Conservation (phyloP, 495 filamentous ascomycete genomes). For the Aspergillus bridgeri region DNA sequence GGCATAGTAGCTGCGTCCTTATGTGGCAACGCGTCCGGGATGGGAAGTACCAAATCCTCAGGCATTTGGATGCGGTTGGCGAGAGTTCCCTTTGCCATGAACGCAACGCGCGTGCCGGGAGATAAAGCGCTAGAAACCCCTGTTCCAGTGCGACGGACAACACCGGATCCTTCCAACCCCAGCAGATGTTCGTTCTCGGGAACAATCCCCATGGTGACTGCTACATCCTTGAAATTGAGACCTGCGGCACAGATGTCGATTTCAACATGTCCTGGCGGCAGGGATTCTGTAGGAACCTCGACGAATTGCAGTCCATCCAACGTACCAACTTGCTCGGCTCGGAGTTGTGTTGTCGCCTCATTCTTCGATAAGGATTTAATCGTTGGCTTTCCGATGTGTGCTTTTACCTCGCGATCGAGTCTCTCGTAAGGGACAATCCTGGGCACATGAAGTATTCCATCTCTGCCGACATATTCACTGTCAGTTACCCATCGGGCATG, state of each 20-base stretch:
- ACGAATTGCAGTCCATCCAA: slow-evolving; percentile 8
- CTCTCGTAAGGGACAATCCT: not conserved
- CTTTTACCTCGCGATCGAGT: not conserved
- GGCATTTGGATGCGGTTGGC: slow-evolving; percentile 17
- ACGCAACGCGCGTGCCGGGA: slow-evolving; percentile 41
- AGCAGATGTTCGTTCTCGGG: slow-evolving; percentile 23
- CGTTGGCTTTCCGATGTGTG: not conserved
- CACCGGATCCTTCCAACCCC: slow-evolving; percentile 40
- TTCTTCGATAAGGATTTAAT: not conserved
- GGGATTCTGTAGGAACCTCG: slow-evolving; percentile 48
- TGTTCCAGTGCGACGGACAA: slow-evolving; percentile 31
- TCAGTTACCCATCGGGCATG: not conserved
- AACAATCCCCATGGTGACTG: slow-evolving; percentile 37
- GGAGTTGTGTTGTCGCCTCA: not conserved
- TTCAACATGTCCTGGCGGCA: slow-evolving; percentile 31
- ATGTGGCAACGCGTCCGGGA: slow-evolving; percentile 33
- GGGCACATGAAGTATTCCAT: not conserved
- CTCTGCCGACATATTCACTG: slow-evolving; percentile 3
- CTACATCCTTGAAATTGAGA: slow-evolving; percentile 39
- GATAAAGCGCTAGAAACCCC: slow-evolving; percentile 19
- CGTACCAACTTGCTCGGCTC: not conserved
- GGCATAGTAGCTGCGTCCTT: slow-evolving; percentile 45
- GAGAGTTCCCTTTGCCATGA: slow-evolving; percentile 32
- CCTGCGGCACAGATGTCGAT: slow-evolving; percentile 25
- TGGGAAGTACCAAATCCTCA: slow-evolving; percentile 20